Evolutionary conservation across 208 protist genomes (phyloP).

Genomic region (Crithidia brevicula): DNA sequence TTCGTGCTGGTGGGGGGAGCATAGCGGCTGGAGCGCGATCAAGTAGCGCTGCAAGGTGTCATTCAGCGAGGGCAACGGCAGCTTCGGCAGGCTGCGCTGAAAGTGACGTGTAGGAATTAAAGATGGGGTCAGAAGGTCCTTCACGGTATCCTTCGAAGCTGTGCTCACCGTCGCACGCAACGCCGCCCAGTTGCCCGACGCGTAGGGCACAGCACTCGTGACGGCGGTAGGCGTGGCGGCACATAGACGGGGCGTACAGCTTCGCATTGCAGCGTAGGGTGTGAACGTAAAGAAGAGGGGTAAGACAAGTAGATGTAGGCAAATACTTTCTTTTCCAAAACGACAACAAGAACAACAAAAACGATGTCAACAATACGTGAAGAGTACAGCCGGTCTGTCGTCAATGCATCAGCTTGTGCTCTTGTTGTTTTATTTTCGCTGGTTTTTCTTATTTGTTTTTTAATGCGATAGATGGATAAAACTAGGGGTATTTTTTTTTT

Average conservation of each 20-base stretch:
- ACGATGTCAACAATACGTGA: too few species aligned
- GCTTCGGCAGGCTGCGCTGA: conserved; percentile 79
- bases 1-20: conserved; percentile 51
- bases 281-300: neutral
- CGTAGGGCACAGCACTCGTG: neutral
- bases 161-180: conserved; percentile 22
- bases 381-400: too few species aligned
- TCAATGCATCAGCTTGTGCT: too few species aligned
- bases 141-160: conserved; percentile 14
- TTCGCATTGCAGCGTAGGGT: conserved; percentile 1
- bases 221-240: neutral
- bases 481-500: too few species aligned
- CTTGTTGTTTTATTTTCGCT: too few species aligned
- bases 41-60: conserved; percentile 63
- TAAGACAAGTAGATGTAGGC: too few species aligned
- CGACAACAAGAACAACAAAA: too few species aligned
- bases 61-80: conserved; percentile 70
- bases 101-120: conserved; percentile 77
- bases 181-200: conserved; percentile 39
- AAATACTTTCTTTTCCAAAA: too few species aligned
- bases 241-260: conserved; percentile 12
- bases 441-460: too few species aligned
- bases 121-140: conserved; percentile 25
- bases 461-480: too few species aligned
- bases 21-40: conserved; percentile 51